Percentiles rank a stretch among this genome's conserved stretches.
These are phyloP conservation scores for Plasmodium gallinaceum DNA, from an alignment of 169 alveolate genomes.

Conservation along the genomic window DNA sequence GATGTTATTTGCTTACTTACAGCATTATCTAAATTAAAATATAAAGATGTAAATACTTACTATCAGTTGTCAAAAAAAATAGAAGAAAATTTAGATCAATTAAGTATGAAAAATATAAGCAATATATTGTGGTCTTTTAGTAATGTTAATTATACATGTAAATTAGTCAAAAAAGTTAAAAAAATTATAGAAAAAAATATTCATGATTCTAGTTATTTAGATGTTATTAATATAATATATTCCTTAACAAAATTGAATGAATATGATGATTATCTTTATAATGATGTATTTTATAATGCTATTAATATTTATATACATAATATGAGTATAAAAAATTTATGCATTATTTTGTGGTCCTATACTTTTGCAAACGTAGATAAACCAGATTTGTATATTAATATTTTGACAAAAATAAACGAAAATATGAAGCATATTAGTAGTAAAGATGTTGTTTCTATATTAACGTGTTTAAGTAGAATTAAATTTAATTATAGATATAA, in stretches of 20 bases:
- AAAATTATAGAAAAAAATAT: slow-evolving; percentile 69
- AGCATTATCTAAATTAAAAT: slow-evolving; percentile 55
- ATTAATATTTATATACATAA: slow-evolving; percentile 70
- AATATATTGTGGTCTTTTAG: slow-evolving; percentile 74
- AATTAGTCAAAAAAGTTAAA: slow-evolving; percentile 51
- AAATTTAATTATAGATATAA: slow-evolving; percentile 69
- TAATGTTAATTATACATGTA: slow-evolving; percentile 55
- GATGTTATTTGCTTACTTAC: slow-evolving; percentile 64
- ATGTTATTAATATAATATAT: slow-evolving; percentile 44
- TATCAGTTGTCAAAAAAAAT: slow-evolving; percentile 56
- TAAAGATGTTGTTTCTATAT: slow-evolving; percentile 64
- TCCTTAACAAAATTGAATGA: slow-evolving; percentile 65
- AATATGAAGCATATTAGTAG: slow-evolving; percentile 66
- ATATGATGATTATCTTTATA: slow-evolving; percentile 67
- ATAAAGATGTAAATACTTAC: slow-evolving; percentile 41
- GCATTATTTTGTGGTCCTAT: slow-evolving; percentile 63
- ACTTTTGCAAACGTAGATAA: slow-evolving; percentile 58
- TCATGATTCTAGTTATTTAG: slow-evolving; percentile 38
- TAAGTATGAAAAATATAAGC: slow-evolving; percentile 64
- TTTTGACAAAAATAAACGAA: slow-evolving; percentile 58
- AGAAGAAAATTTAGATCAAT: slow-evolving; percentile 30
- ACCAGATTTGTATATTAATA: slow-evolving; percentile 60
- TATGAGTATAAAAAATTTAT: slow-evolving; percentile 68
- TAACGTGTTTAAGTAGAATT: slow-evolving; percentile 71
- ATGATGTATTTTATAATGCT: slow-evolving; percentile 50